These are phyloP conservation scores for Lipomyces starkeyi DNA, from an alignment of 805 yeast species.

Conservation along the genomic window DNA sequence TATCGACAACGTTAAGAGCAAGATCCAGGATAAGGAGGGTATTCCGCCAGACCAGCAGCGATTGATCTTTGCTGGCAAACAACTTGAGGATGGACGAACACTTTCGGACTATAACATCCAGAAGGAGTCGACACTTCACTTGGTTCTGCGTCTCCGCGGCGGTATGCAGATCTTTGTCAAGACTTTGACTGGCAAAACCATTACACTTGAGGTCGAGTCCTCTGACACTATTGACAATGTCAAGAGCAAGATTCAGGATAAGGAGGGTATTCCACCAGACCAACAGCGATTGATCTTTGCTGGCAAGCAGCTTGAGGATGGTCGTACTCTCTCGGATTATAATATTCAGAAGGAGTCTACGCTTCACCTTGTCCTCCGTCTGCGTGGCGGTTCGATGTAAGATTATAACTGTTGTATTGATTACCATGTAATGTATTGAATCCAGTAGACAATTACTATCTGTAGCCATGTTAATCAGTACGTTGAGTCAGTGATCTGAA, in stretches of 20 bases:
- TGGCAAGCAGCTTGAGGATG: slow-evolving; percentile 96
- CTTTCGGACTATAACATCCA: slow-evolving; percentile 94
- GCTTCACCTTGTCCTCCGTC: slow-evolving; percentile 79
- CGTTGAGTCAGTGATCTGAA: too few species aligned
- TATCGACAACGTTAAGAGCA: slow-evolving; percentile 91
- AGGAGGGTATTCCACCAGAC: slow-evolving; percentile 97
- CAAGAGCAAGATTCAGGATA: slow-evolving; percentile 93
- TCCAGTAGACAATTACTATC: too few species aligned
- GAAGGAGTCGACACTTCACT: slow-evolving; percentile 86
- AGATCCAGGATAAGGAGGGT: slow-evolving; percentile 96
- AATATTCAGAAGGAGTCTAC: slow-evolving; percentile 95
- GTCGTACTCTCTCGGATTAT: slow-evolving; percentile 92
- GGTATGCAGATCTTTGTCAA: slow-evolving; percentile 93
- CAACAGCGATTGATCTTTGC: slow-evolving; percentile 95
- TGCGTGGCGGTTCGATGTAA: slow-evolving; percentile 69
- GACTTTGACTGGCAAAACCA: slow-evolving; percentile 89
- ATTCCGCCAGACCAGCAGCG: slow-evolving; percentile 97
- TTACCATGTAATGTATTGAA: too few species aligned
- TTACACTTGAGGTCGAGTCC: slow-evolving; percentile 88
- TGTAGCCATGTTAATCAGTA: too few species aligned
- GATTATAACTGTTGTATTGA: too few species aligned
- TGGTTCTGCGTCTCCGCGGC: slow-evolving; percentile 88
- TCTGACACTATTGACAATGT: slow-evolving; percentile 95
- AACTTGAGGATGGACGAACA: slow-evolving; percentile 93
- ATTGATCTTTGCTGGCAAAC: slow-evolving; percentile 94